Conservation (phyloP, 1,284 basidiomycete species). For the Macrocystidia cucumis region DNA sequence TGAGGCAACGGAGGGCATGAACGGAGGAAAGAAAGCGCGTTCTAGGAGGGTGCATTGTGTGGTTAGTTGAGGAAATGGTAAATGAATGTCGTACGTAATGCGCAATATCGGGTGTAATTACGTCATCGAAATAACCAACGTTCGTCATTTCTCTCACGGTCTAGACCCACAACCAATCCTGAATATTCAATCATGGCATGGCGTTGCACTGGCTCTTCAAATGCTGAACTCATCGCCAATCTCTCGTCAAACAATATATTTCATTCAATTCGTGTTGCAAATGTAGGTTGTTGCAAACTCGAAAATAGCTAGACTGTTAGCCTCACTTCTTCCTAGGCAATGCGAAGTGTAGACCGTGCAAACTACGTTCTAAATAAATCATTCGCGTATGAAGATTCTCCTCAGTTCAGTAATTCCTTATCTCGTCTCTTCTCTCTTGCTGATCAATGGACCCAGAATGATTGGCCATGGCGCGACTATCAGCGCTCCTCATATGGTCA, state of each 20-base stretch:
- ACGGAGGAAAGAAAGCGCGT: no score
- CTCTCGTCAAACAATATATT: conserved; percentile 51
- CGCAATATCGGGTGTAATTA: no score
- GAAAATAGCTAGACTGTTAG: background rate
- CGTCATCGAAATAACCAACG: background rate
- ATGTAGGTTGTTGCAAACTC: conserved; percentile 32
- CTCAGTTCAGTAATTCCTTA: conserved; percentile 44
- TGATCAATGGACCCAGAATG: conserved; percentile 29
- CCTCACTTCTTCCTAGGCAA: conserved; percentile 39
- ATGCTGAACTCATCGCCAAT: conserved; percentile 68
- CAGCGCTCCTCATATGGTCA: conserved; percentile 86
- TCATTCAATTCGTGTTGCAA: conserved; percentile 38
- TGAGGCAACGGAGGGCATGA: background rate
- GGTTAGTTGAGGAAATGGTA: no score
- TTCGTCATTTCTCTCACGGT: background rate
- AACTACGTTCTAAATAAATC: conserved; percentile 54
- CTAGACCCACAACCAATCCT: background rate
- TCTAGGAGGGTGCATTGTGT: no score
- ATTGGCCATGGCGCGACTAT: conserved; percentile 84
- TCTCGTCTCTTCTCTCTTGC: background rate
- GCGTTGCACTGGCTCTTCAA: conserved; percentile 64
- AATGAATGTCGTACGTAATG: no score
- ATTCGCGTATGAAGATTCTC: conserved; percentile 73
- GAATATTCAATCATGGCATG: conserved; percentile 59
- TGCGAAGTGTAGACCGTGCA: conserved; percentile 65